A percentile compares a stretch with the other conserved stretches of the same genome.
Conservation (phyloP, 1,139 yeast species). For the Kodamaea alishanica region DNA sequence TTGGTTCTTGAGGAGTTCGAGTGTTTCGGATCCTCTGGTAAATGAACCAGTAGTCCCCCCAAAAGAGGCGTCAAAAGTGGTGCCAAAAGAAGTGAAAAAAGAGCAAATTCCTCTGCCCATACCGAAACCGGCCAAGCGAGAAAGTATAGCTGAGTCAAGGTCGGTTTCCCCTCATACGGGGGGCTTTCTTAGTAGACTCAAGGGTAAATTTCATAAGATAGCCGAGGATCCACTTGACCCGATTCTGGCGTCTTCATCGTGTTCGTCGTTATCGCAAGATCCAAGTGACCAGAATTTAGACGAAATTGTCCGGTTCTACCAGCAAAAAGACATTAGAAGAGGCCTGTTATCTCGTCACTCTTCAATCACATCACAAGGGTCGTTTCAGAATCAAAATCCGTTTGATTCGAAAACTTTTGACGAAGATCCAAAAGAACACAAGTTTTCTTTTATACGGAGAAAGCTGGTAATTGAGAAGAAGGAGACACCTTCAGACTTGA, state of each 20-base stretch:
- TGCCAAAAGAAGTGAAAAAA: slow-evolving; percentile 1
- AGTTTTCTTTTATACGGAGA: slow-evolving; percentile 7
- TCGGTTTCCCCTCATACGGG: slow-evolving; percentile 3
- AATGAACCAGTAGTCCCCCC: background rate
- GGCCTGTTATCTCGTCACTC: slow-evolving; percentile 9
- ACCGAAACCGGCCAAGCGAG: too few relatives aligned
- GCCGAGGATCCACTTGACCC: background rate
- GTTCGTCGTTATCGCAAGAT: slow-evolving; percentile 4
- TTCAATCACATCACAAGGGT: background rate
- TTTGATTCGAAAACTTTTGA: slow-evolving; percentile 1
- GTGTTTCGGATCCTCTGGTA: slow-evolving; percentile 4
- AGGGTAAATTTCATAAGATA: slow-evolving; percentile 6
- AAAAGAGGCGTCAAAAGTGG: background rate
- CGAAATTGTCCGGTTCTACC: slow-evolving; percentile 53
- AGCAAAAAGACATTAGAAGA: slow-evolving; percentile 27
- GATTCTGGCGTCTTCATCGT: background rate
- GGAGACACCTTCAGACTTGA: background rate
- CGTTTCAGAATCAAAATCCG: slow-evolving; percentile 3
- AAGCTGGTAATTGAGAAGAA: background rate
- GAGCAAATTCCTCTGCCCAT: slow-evolving; percentile 3
- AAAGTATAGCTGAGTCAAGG: too few relatives aligned
- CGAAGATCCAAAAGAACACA: slow-evolving; percentile 4
- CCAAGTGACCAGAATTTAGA: slow-evolving; percentile 51
- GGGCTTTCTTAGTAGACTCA: slow-evolving; percentile 9
- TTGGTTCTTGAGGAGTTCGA: slow-evolving; percentile 47